phyloP scores from a whole-genome alignment of 495 filamentous ascomycete species.

The Antarctomyces pellizariae region DNA sequence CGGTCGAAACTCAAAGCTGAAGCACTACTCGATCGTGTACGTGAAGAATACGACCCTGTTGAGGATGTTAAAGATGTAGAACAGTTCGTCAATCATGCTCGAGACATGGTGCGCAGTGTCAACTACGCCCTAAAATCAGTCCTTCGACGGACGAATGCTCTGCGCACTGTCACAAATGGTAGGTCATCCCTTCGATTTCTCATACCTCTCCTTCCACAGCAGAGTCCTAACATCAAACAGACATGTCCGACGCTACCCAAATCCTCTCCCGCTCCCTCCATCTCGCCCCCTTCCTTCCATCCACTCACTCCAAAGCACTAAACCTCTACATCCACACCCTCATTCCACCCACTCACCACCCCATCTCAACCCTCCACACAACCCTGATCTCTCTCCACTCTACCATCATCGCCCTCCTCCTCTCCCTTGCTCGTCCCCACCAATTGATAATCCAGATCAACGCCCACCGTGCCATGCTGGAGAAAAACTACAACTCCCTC shows the following conservation, averaged over 20 bases:
- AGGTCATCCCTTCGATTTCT: slow-evolving; percentile 11
- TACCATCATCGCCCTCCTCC: slow-evolving; percentile 58
- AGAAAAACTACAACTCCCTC: slow-evolving; percentile 51
- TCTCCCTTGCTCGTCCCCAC: slow-evolving; percentile 59
- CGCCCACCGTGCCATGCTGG: slow-evolving; percentile 37
- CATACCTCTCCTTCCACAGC: background rate
- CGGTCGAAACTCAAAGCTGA: slow-evolving; percentile 70
- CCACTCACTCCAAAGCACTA: slow-evolving; percentile 43
- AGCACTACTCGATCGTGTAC: slow-evolving; percentile 55
- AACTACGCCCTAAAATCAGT: slow-evolving; percentile 61
- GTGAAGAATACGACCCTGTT: slow-evolving; percentile 67
- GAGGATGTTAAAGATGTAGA: slow-evolving; percentile 82
- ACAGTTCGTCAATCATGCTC: slow-evolving; percentile 69
- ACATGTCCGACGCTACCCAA: slow-evolving; percentile 43
- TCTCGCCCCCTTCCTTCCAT: slow-evolving; percentile 43
- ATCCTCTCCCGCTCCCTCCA: slow-evolving; percentile 31
- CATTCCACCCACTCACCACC: slow-evolving; percentile 45
- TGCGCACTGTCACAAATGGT: slow-evolving; percentile 33
- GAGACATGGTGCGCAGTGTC: slow-evolving; percentile 66
- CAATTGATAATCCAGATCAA: slow-evolving; percentile 49
- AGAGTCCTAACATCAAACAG: slow-evolving; percentile 17
- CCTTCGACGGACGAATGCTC: slow-evolving; percentile 39
- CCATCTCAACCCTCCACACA: slow-evolving; percentile 47
- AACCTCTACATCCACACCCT: slow-evolving; percentile 43
- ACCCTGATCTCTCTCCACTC: slow-evolving; percentile 50